Evolutionary conservation across 163 green algal species (phyloP), one percentile per base, ranked within the genome.

Genomic region (Chlamydomonas reinhardtii): DNA sequence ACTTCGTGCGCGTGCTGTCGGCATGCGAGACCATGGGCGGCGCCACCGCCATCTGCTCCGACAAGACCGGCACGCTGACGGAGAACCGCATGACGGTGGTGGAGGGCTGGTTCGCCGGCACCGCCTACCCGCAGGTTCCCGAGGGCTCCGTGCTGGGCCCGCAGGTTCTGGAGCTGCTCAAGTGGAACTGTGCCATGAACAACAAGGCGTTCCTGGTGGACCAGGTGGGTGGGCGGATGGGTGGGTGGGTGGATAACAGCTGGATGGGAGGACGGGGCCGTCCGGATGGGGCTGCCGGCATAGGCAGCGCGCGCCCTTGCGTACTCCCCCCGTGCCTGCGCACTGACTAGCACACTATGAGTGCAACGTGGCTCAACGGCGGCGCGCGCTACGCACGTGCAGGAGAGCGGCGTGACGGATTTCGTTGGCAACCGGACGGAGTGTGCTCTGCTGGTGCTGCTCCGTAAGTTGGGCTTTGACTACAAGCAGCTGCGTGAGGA

Each of bases 71-170:
- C 66, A 99, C 98, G 24, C 92, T 99, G 71, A 99, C 98, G 0
- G 94, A 98, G 89, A 99, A 99, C 90, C 93, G 96, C 83, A 99
- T 99, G 98, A 99, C 97, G 0, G 97, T 99, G 29, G 95, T 98
- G 31, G 93, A 96, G 81, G 96, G 94, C 64, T 98, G 95, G 95
- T 96, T 99, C 84, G 88, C 87, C 31, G 96, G 95, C 56, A 91
- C 31, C 6, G 64, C 66, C 31, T 78, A 34, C 11, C 15, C n/a
- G 12, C 32, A 34, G 35, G 43, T 90, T 32, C 80, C 80, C 6
- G 3, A 29, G 35, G 56, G 70, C 5, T 37, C 73, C 27, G 85
- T 92, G 70, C 76, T 98, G 59, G 83, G 74, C 0, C 72, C 83
- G 8, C 54, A 72, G 27, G 69, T 96, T n/a, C 64, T 77, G 16